Evolutionary conservation across 768 basidiomycete genomes (phyloP), one percentile per base, ranked within the genome.

Genomic region (Termitomyces sp.): DNA sequence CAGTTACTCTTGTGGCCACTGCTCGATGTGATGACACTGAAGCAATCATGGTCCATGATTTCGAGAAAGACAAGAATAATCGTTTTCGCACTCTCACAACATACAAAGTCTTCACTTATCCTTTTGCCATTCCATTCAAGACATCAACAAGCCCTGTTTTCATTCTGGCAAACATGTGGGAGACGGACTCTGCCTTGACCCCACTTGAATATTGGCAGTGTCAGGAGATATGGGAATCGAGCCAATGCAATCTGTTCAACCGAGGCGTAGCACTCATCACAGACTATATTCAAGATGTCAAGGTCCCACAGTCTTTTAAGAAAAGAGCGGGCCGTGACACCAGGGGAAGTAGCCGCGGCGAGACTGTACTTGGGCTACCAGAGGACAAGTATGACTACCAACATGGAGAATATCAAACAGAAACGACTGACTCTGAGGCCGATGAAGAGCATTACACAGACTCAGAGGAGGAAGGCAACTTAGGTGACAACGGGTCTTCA

Each of bases 161-260:
- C n/a, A n/a, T n/a, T n/a, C n/a, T 45, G 9, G 45, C 28, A 30
- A 45, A 45, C 12, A 45, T 45, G 45, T 2, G 5, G 1, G n/a
- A 30, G n/a, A 28, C 2, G 6, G 3, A 6, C n/a, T n/a, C n/a
- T n/a, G n/a, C n/a, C n/a, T n/a, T n/a, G 7, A 10, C 15, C 17
- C 26, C 3, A n/a, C 2, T 3, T 3, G 7, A 2, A 1, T 0
- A 3, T 5, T 9, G 17, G 8, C 7, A 11, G 2, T 30, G 28
- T 26, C 11, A 11, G 5, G 2, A 11, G 5, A 3, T 28, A 30
- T 26, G 45, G 22, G 3, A 30, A 9, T 2, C 22, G 2, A 32
- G 9, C 17, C n/a, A 19, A 19, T 45, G 28, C 28, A 2, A 4
- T 4, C 4, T n/a, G 9, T 45, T 45, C 10, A 0, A 2, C 2